These are phyloP conservation scores for Carallia brachiata DNA, from an alignment of 345 rosid species.

Conservation along the genomic window DNA sequence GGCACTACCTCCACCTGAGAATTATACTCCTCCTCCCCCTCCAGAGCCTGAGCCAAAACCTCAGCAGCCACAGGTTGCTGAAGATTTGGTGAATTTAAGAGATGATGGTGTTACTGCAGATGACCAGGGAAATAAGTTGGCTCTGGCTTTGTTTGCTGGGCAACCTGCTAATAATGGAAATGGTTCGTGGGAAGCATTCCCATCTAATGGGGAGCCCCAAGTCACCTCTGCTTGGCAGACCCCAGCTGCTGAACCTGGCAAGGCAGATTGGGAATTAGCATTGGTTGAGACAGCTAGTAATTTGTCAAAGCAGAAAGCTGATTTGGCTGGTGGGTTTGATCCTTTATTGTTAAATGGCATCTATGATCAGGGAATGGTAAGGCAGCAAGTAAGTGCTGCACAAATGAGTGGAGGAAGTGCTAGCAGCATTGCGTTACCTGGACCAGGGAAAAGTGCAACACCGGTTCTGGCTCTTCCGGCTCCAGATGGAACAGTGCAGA, in stretches of 20 bases:
- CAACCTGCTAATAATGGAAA: conserved; percentile 43
- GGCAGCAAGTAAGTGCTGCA: conserved; percentile 52
- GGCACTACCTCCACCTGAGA: conserved; percentile 81
- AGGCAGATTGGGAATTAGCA: conserved; percentile 90
- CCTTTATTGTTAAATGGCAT: conserved; percentile 77
- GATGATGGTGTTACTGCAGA: conserved; percentile 63
- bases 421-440: conserved; percentile 70
- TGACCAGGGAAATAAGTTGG: conserved; percentile 72
- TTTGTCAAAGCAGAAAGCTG: conserved; percentile 61
- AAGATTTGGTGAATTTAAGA: conserved; percentile 78
- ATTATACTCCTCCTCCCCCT: conserved; percentile 49
- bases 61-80: conserved; percentile 50
- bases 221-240: conserved; percentile 86
- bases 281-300: conserved; percentile 82
- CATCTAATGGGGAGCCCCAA: conserved; percentile 49
- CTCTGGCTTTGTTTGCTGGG: conserved; percentile 74
- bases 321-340: conserved; percentile 86
- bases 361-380: conserved; percentile 88
- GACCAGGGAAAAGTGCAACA: conserved; percentile 45
- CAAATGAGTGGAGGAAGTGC: conserved; percentile 75
- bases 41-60: conserved; percentile 42
- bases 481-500: conserved; percentile 53
- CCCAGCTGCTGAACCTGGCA: conserved; percentile 76
- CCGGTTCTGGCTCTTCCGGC: conserved; percentile 75
- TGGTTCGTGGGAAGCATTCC: conserved; percentile 87